A percentile compares a stretch with the other conserved stretches of the same genome.
Conservation (phyloP, 352 stramenopile species). For the Phytopythium mirpurense region DNA sequence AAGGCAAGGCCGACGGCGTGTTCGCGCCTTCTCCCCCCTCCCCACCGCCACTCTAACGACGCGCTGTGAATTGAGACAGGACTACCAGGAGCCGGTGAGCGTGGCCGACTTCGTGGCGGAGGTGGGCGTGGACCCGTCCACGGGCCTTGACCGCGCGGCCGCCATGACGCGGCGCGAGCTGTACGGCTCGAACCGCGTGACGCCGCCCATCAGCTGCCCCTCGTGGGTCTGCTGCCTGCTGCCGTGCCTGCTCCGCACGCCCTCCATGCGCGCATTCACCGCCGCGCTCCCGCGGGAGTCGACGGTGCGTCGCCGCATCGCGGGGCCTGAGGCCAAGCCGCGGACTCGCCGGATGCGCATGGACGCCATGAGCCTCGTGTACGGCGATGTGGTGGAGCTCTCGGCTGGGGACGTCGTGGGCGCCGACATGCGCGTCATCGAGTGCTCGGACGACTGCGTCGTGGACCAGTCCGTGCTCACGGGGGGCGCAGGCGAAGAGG, state of each 20-base stretch:
- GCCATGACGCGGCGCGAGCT: slow-evolving; percentile 59
- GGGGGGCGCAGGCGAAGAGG: slow-evolving; percentile 23
- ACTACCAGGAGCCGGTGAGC: slow-evolving; percentile 32
- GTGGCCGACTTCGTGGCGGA: slow-evolving; percentile 58
- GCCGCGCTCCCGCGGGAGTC: slow-evolving; percentile 83
- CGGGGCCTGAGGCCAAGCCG: slow-evolving; percentile 9
- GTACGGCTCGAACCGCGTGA: slow-evolving; percentile 87
- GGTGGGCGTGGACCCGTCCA: slow-evolving; percentile 44
- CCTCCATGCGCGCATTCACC: slow-evolving; percentile 89
- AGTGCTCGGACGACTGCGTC: slow-evolving; percentile 73
- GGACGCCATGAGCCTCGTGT: slow-evolving; percentile 87
- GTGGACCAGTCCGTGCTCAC: slow-evolving; percentile 57
- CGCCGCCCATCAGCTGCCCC: slow-evolving; percentile 89
- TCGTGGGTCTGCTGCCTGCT: slow-evolving; percentile 93
- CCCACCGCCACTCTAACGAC: no score
- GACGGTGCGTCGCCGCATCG: slow-evolving; percentile 66
- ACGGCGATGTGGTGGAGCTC: slow-evolving; percentile 91
- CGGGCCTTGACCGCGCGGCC: slow-evolving; percentile 65
- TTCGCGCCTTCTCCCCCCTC: no score
- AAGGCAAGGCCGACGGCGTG: slow-evolving; percentile 9
- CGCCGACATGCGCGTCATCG: slow-evolving; percentile 81
- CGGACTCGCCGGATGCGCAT: slow-evolving; percentile 83
- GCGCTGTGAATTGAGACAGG: slow-evolving; percentile 9
- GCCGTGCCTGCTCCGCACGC: slow-evolving; percentile 89
- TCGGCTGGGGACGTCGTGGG: slow-evolving; percentile 85